These are phyloP conservation scores for Paracamarosporium sp. DNA, from an alignment of 2,329 filamentous ascomycete species.

Conservation along the genomic window DNA sequence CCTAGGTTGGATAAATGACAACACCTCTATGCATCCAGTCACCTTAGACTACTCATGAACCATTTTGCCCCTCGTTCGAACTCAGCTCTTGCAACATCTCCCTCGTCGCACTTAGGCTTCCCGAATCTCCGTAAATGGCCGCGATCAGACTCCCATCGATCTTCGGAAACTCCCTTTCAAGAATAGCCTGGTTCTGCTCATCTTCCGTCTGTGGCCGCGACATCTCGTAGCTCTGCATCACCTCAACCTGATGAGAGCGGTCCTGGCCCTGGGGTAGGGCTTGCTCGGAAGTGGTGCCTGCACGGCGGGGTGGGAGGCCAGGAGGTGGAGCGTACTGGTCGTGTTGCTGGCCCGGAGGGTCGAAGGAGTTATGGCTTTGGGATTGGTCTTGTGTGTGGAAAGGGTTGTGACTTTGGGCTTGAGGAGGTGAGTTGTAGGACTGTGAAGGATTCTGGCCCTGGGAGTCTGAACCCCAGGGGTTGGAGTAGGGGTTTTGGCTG, in stretches of 20 bases:
- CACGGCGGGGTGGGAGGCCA: constrained; percentile 35
- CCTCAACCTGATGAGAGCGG: constrained; percentile 51
- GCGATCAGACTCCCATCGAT: constrained; percentile 54
- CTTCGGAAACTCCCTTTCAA: constrained; percentile 53
- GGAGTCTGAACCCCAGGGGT: constrained; percentile 4
- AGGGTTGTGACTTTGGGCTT: not conserved
- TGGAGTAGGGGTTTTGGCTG: constrained; percentile 7
- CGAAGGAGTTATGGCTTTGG: not conserved
- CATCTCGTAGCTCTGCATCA: constrained; percentile 48
- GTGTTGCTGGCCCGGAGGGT: not conserved
- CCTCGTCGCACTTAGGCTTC: constrained; percentile 50
- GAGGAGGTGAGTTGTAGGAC: not conserved
- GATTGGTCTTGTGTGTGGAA: not conserved
- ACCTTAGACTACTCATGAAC: not conserved
- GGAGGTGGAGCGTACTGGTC: constrained; percentile 20
- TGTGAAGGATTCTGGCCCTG: not conserved
- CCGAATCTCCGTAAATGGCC: constrained; percentile 53
- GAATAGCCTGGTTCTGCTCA: constrained; percentile 50
- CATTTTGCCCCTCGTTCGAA: not conserved
- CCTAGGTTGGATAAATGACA: not conserved
- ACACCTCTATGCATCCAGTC: not conserved
- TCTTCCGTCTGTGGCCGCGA: constrained; percentile 41
- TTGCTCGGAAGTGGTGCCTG: constrained; percentile 36
- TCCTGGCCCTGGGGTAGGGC: constrained; percentile 51
- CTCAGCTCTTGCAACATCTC: constrained; percentile 53